These are phyloP conservation scores for Amorphotheca resinae DNA, from an alignment of 495 filamentous ascomycete genomes.

Conservation along the genomic window DNA sequence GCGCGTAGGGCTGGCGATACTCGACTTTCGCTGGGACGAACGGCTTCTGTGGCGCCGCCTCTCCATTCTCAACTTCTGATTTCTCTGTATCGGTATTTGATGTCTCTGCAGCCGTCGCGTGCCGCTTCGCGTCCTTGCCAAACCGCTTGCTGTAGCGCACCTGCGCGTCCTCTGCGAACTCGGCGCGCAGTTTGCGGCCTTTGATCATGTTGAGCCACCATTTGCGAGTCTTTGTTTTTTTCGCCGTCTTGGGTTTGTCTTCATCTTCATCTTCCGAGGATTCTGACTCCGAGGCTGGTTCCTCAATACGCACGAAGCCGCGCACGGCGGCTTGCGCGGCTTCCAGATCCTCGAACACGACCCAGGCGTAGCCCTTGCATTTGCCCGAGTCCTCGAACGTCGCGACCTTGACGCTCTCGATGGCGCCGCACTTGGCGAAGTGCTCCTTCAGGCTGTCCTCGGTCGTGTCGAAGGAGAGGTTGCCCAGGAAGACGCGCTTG, in stretches of 20 bases:
- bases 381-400: constrained; percentile 96
- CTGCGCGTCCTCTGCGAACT: constrained; percentile 83
- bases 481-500: constrained; percentile 82
- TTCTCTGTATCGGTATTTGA: not conserved
- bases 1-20: constrained; percentile 8
- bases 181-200: constrained; percentile 70
- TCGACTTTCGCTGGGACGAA: not conserved
- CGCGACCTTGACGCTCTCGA: constrained; percentile 70
- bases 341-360: constrained; percentile 71
- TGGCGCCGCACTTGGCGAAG: constrained; percentile 68
- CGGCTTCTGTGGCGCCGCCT: not conserved
- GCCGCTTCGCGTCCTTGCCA: constrained; percentile 48
- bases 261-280: constrained; percentile 35
- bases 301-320: constrained; percentile 58
- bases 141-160: constrained; percentile 86
- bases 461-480: constrained; percentile 74
- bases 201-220: constrained; percentile 72
- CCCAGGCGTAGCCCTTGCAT: constrained; percentile 95
- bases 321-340: constrained; percentile 66
- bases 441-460: constrained; percentile 68
- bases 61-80: constrained; percentile 11
- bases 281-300: constrained; percentile 41
- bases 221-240: constrained; percentile 52
- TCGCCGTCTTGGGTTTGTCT: constrained; percentile 19
- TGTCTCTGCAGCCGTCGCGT: not conserved